Evolutionary conservation across 2,329 filamentous ascomycete species (phyloP).

Genomic region (Fusarium nygamai): DNA sequence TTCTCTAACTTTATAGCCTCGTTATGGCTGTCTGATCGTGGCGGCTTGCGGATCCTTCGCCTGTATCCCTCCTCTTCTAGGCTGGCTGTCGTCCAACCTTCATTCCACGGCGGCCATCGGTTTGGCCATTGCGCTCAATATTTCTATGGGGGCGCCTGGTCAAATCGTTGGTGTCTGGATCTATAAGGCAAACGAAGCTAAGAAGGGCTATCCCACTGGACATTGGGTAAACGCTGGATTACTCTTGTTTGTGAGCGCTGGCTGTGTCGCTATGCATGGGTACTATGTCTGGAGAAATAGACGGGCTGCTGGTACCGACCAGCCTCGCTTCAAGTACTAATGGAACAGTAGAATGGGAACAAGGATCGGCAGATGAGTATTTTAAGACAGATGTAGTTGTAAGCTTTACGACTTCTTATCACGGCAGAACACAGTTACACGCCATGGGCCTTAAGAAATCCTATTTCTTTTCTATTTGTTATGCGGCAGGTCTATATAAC

Average conservation of each 20-base stretch:
- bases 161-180: conserved; percentile 79
- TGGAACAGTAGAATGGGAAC: too few relatives aligned
- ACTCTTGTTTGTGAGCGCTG: conserved; percentile 65
- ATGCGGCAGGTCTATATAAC: neutral
- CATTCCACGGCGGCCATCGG: conserved; percentile 70
- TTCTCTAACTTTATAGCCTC: conserved; percentile 41
- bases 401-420: neutral
- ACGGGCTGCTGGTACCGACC: conserved; percentile 27
- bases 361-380: too few relatives aligned
- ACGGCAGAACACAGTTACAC: too few relatives aligned
- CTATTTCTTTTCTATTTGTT: too few relatives aligned
- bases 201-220: conserved; percentile 71
- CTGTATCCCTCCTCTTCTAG: conserved; percentile 72
- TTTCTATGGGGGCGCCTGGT: conserved; percentile 70
- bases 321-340: conserved; percentile 36
- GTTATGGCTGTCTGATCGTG: conserved; percentile 74
- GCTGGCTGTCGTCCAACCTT: conserved; percentile 74
- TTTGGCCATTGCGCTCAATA: conserved; percentile 73
- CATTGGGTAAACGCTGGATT: conserved; percentile 72
- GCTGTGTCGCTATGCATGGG: conserved; percentile 61
- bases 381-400: too few relatives aligned
- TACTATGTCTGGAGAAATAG: conserved; percentile 62
- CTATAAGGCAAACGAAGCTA: conserved; percentile 70
- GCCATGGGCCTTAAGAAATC: fast-evolving
- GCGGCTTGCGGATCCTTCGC: conserved; percentile 71